Conservation (phyloP, 148 eudicot species). For the Oxyria digyna region DNA sequence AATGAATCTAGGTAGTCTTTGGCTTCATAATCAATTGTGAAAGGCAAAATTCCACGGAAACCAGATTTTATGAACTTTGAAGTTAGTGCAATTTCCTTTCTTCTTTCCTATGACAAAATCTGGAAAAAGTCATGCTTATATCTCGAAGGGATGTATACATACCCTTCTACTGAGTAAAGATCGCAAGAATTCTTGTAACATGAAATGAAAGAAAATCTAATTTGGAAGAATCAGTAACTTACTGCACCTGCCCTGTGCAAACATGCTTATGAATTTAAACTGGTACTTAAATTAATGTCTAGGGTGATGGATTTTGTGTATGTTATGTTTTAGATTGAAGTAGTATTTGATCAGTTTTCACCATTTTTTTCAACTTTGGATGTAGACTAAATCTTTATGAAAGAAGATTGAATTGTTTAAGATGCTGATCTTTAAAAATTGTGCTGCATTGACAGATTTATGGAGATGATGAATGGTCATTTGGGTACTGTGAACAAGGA, state of each 20-base stretch:
- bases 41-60: background rate
- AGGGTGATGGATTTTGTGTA: background rate
- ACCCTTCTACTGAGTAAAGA: background rate
- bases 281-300: background rate
- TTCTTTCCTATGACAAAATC: background rate
- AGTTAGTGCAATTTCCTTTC: background rate
- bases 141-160: background rate
- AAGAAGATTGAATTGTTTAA: background rate
- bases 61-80: background rate
- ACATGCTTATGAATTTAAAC: background rate
- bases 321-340: background rate
- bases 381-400: background rate
- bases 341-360: background rate
- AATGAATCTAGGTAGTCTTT: background rate
- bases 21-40: background rate
- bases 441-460: constrained; percentile 40
- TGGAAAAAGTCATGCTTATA: background rate
- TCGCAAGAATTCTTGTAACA: background rate
- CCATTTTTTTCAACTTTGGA: background rate
- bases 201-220: background rate
- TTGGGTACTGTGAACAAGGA: constrained; percentile 94
- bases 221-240: background rate
- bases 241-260: background rate
- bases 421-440: background rate
- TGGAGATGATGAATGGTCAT: constrained; percentile 94